A percentile compares a stretch with the other conserved stretches of the same genome.
Conservation (phyloP, 2,329 filamentous ascomycete genomes). For the Fusarium sarcochroum region DNA sequence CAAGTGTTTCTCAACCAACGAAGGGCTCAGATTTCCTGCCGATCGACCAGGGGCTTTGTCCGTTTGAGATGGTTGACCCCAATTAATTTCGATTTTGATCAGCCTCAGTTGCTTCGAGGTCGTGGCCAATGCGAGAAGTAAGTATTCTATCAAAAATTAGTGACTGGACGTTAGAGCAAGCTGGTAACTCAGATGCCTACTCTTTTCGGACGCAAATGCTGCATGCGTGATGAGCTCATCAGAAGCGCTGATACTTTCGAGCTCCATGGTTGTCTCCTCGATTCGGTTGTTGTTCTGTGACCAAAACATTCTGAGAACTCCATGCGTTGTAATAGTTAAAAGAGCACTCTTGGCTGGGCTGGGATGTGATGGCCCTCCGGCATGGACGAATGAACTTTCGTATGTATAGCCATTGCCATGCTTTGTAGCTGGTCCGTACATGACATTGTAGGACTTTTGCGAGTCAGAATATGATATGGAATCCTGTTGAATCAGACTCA, state of each 20-base stretch:
- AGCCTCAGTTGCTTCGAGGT: conserved; percentile 80
- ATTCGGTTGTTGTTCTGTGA: conserved; percentile 80
- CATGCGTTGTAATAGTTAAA: conserved; percentile 81
- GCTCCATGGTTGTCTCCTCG: conserved; percentile 78
- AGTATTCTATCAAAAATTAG: conserved; percentile 58
- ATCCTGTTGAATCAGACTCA: conserved; percentile 24
- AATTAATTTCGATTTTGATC: conserved; percentile 80
- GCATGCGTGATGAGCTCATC: conserved; percentile 87
- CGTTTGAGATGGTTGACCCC: conserved; percentile 68
- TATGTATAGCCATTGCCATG: conserved; percentile 76
- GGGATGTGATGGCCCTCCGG: conserved; percentile 81
- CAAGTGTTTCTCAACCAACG: conserved; percentile 69
- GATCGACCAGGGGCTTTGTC: conserved; percentile 67
- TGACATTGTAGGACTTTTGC: conserved; percentile 58
- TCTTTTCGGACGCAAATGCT: conserved; percentile 80
- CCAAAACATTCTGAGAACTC: conserved; percentile 81
- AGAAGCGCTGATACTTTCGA: conserved; percentile 79
- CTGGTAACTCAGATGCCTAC: conserved; percentile 58
- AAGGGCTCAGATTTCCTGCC: conserved; percentile 64
- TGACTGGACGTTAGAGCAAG: background rate
- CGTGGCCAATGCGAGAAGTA: conserved; percentile 78
- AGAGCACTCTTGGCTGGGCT: conserved; percentile 79
- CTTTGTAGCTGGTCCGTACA: conserved; percentile 75
- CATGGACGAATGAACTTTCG: conserved; percentile 74
- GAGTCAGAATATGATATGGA: background rate